A percentile compares a stretch with the other conserved stretches of the same genome.
phyloP scores from a whole-genome alignment of 139 green algal species.

The Picochlorum sp. region DNA sequence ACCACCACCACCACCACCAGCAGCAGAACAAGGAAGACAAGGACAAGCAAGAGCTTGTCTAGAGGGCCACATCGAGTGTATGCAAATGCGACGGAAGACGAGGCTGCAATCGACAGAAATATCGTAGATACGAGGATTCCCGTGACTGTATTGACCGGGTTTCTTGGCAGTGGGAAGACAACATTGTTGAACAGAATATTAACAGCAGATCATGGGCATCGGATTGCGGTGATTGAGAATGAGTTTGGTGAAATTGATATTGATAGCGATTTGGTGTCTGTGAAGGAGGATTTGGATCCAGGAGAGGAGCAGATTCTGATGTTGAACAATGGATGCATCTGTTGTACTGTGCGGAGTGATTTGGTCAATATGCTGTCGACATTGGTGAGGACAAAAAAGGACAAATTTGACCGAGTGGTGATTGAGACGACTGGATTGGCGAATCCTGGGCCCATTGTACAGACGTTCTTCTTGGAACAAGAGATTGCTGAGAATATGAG shows the following conservation, averaged over 20 bases:
- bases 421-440: conserved; percentile 96
- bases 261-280: conserved; percentile 68
- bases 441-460: conserved; percentile 87
- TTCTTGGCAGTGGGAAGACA: conserved; percentile 77
- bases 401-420: conserved; percentile 80
- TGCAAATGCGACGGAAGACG: background rate
- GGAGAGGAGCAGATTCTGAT: conserved; percentile 73
- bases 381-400: conserved; percentile 51
- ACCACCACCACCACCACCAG: too few species aligned
- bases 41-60: too few species aligned
- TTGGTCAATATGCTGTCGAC: conserved; percentile 73
- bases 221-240: conserved; percentile 85
- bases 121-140: conserved; percentile 43
- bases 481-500: conserved; percentile 31
- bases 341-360: conserved; percentile 89
- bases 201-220: conserved; percentile 67
- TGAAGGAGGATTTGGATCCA: conserved; percentile 37
- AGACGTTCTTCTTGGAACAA: conserved; percentile 80
- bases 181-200: conserved; percentile 95
- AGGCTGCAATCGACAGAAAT: conserved; percentile 18
- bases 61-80: background rate
- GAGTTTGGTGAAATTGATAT: conserved; percentile 98
- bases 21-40: too few species aligned
- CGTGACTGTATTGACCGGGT: conserved; percentile 89
- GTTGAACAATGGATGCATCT: conserved; percentile 94